Evolutionary conservation across 176 grass and related monocot species (phyloP), one percentile per base, ranked within the genome.

Genomic region (Musa troglodytarum): DNA sequence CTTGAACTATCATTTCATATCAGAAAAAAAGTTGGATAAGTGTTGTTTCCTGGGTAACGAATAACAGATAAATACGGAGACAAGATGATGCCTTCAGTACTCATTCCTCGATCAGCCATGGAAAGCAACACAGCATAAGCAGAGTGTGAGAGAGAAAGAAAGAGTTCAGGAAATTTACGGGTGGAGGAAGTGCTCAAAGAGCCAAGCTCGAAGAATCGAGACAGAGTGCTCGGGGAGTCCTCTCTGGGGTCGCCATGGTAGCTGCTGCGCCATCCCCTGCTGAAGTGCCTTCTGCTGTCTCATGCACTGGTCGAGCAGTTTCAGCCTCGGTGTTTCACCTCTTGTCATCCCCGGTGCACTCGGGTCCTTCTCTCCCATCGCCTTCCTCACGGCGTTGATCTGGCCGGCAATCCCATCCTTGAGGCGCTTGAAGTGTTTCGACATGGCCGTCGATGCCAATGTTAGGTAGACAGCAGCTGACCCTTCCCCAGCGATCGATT

Each of bases 101-200:
- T 5, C 34, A 43, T 6, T 4, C 34, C 34, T 43, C 4, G 4
- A 43, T 43, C 34, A 43, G 4, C 34, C 34, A 43, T 43, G 34
- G 34, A 43, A 43, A 43, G 4, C 34, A 43, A 6, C 34, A 6
- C 4, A 43, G 34, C 21, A 22, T 43, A 74, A 74, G 1, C 5
- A 74, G 34, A 62, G 26, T 12, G 8, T 13, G 16, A 75, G 13
- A 58, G 0, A 13, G 49, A 43, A 0, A 43, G 15, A 61, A 43
- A 15, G 20, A n/a, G 71, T 61, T 53, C 14, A 81, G 54, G 16
- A 23, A 43, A 43, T 55, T 77, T 76, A 96, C 92, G 92, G 92
- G 72, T 91, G 86, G 51, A 96, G 92, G 68, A 96, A 96, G 62
- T 96, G 92, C 34, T 91, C 92, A 19, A 96, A 96, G 82, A 96